Base-by-base conservation (phyloP, 208 protist genomes). In the Sergeia podlipaevii region DNA sequence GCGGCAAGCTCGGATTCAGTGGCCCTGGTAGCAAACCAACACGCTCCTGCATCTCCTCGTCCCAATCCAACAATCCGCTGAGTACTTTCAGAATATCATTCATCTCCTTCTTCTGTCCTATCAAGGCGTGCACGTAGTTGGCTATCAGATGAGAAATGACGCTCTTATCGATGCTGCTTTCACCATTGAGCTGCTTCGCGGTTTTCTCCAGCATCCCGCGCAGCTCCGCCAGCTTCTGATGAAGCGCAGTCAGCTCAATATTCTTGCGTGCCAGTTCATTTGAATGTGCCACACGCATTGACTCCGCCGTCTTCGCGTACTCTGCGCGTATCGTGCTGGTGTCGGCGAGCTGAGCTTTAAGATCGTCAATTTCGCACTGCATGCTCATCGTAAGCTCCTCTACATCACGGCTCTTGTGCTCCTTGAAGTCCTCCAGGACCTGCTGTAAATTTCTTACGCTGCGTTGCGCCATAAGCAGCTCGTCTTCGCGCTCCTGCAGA, bases 51-150 rank as follows among this genome's bases (percentile, higher is more conserved):
- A 80, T 79, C 44, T 65, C 75, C 54, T 88, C 83, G 45, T 87
- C 78, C 81, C 87, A 95, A 55, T 78, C 70, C 0, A 95, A 74
- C 34, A 91, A 56, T 1, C 78, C 80, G 38, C 73, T 80, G 27
- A 91, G 48, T 29, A 91, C 73, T 51, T 89, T 85, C 17, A 91
- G 61, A 56, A 95, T 87, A 39, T 91, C 87, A 46, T 74, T 66
- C 20, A 77, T 61, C 61, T 89, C 81, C 21, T 51, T 71, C 3
- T 43, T 45, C 54, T 76, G 67, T 4, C 4, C 20, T 70, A 15
- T 85, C 59, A 88, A 77, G 37, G 76, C 70, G 56, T 95, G 87
- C 32, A 95, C 83, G 53, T 77, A 95, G 63, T 91, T 91, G n/a
- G 85, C 67, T 3, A 89, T 65, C 0, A 95, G 47, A 57, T 95